Evolutionary conservation across 106 monocot genomes (phyloP).

Genomic region (Acorus gramineus): DNA sequence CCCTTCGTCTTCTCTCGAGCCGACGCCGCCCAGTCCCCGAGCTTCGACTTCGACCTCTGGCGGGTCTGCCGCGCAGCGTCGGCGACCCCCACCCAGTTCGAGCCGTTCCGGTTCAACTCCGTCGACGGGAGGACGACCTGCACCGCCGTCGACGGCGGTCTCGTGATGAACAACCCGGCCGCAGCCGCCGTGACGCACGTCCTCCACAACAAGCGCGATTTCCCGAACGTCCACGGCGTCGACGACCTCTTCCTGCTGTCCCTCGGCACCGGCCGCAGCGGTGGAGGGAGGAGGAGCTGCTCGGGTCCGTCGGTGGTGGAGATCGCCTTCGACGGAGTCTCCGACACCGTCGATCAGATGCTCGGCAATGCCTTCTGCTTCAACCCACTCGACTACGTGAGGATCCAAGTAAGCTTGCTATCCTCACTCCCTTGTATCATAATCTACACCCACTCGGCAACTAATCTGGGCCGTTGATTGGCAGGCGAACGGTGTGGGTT

Average conservation of each 20-base stretch:
- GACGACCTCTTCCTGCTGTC: conserved; percentile 28
- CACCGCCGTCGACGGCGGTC: conserved; percentile 22
- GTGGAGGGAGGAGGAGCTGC: neutral
- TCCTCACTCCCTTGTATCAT: neutral
- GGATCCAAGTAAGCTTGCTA: conserved; percentile 14
- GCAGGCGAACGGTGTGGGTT: conserved; percentile 17
- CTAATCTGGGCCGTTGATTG: neutral
- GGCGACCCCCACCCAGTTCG: conserved; percentile 16
- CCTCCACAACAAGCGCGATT: conserved; percentile 32
- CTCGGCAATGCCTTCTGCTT: conserved; percentile 25
- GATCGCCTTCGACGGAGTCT: conserved; percentile 17
- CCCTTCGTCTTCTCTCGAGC: conserved; percentile 37
- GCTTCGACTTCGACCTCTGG: conserved; percentile 33
- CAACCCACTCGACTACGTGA: conserved; percentile 19
- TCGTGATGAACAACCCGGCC: conserved; percentile 34
- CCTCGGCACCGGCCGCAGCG: conserved; percentile 15
- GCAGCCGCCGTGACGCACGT: conserved; percentile 34
- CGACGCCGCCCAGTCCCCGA: conserved; percentile 16
- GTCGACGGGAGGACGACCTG: conserved; percentile 23
- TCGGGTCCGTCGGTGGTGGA: conserved; percentile 9
- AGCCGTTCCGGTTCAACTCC: conserved; percentile 10
- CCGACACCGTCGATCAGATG: conserved; percentile 37
- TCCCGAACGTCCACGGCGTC: conserved; percentile 21
- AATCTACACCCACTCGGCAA: neutral
- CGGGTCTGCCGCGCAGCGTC: conserved; percentile 24